A percentile compares a stretch with the other conserved stretches of the same genome.
These are phyloP conservation scores for Dendrobium catenatum DNA, from an alignment of 106 monocot species.

Conservation along the genomic window DNA sequence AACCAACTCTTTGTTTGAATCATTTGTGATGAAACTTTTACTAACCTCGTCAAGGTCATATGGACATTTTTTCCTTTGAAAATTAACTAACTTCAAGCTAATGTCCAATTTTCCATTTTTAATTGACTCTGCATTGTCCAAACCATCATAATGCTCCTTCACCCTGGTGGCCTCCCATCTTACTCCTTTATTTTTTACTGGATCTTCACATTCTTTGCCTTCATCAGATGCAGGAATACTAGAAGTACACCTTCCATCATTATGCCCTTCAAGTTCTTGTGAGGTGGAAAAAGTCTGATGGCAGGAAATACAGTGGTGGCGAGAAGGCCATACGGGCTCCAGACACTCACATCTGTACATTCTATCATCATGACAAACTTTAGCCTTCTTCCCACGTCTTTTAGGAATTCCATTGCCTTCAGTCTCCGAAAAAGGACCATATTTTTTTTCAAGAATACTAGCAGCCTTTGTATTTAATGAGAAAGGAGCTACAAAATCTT, in stretches of 20 bases:
- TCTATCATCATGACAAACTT: constrained; percentile 51
- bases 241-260: constrained; percentile 51
- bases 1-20: constrained; percentile 73
- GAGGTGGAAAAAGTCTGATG: constrained; percentile 59
- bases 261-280: constrained; percentile 57
- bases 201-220: constrained; percentile 38
- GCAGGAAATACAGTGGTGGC: constrained; percentile 74
- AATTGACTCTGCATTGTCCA: constrained; percentile 18
- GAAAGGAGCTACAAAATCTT: constrained; percentile 11
- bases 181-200: constrained; percentile 29
- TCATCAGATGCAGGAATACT: constrained; percentile 31
- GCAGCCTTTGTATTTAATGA: constrained; percentile 50
- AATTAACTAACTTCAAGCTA: constrained; percentile 20
- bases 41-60: constrained; percentile 66
- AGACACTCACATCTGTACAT: constrained; percentile 88
- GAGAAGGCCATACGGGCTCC: constrained; percentile 87
- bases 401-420: constrained; percentile 46
- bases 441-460: constrained; percentile 51
- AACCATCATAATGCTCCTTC: constrained; percentile 33
- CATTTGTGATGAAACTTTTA: constrained; percentile 48
- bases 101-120: constrained; percentile 29
- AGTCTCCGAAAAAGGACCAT: constrained; percentile 62
- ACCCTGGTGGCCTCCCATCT: constrained; percentile 31
- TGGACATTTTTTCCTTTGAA: constrained; percentile 51
- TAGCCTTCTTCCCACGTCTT: constrained; percentile 56